Evolutionary conservation across 495 filamentous ascomycete genomes (phyloP).

Genomic region (Acidomyces sp.): DNA sequence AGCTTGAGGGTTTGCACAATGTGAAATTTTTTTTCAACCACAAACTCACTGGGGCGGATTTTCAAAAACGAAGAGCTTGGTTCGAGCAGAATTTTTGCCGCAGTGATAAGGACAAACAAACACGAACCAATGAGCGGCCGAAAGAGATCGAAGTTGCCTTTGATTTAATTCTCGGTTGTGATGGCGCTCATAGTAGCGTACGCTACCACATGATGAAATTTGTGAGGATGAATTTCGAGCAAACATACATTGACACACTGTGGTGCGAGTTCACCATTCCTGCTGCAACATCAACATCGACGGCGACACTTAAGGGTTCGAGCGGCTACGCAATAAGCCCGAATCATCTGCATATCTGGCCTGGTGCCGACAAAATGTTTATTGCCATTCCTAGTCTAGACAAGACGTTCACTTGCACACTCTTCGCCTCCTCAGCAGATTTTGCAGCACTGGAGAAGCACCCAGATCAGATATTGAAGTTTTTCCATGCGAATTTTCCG

Average conservation of each 20-base stretch:
- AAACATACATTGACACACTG: constrained; percentile 90
- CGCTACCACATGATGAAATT: constrained; percentile 92
- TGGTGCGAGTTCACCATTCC: constrained; percentile 94
- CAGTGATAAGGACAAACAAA: constrained; percentile 8
- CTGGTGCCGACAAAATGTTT: constrained; percentile 86
- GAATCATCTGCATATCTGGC: constrained; percentile 96
- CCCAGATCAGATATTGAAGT: constrained; percentile 43
- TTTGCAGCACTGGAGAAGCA: constrained; percentile 48
- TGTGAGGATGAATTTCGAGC: constrained; percentile 73
- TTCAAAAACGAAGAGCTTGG: constrained; percentile 67
- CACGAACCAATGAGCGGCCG: constrained; percentile 21
- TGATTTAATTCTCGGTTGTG: constrained; percentile 88
- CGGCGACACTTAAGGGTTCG: constrained; percentile 28
- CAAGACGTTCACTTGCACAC: constrained; percentile 85
- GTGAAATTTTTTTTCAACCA: constrained; percentile 85
- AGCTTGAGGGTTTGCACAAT: constrained; percentile 67
- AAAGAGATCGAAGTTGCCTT: constrained; percentile 63
- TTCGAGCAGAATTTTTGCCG: constrained; percentile 62
- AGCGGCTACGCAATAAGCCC: constrained; percentile 66
- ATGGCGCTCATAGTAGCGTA: constrained; percentile 84
- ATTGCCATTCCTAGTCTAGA: constrained; percentile 86
- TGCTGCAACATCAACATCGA: constrained; percentile 23
- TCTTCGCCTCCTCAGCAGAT: constrained; percentile 60
- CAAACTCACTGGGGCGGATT: constrained; percentile 78
- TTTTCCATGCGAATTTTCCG: constrained; percentile 72